A percentile compares a stretch with the other conserved stretches of the same genome.
These are phyloP conservation scores for Yamadazyma paraphyllophila DNA, from an alignment of 805 yeast species.

Conservation along the genomic window DNA sequence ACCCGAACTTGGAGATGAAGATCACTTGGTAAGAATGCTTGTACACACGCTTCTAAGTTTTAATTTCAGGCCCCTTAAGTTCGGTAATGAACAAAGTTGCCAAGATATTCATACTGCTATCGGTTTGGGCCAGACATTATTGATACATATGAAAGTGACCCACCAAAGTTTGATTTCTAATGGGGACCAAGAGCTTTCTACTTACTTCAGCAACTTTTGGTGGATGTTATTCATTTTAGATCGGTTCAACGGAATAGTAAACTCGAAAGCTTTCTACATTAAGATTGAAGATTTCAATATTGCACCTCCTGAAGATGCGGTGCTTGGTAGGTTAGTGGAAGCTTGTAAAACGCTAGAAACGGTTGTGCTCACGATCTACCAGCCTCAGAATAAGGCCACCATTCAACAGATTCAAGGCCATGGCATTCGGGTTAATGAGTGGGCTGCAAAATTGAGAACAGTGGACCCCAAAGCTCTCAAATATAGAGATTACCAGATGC, in stretches of 20 bases:
- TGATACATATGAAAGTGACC: conserved; percentile 9
- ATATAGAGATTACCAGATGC: background rate
- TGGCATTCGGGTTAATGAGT: background rate
- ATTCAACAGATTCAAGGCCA: background rate
- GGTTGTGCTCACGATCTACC: conserved; percentile 10
- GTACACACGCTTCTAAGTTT: conserved; percentile 24
- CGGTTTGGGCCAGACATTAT: conserved; percentile 8
- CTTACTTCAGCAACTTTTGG: conserved; percentile 26
- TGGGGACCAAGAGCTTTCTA: conserved; percentile 8
- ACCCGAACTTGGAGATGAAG: conserved; percentile 32
- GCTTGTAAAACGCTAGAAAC: conserved; percentile 3
- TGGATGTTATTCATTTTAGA: conserved; percentile 35
- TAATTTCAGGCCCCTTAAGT: conserved; percentile 24
- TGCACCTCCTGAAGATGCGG: conserved; percentile 5
- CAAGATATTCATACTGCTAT: conserved; percentile 30
- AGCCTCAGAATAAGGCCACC: conserved; percentile 6
- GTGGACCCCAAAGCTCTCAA: background rate
- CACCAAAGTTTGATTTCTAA: conserved; percentile 5
- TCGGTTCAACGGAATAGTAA: conserved; percentile 29
- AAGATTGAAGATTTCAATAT: conserved; percentile 30
- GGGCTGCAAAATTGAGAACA: background rate
- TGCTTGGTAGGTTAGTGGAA: background rate
- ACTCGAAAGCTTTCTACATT: conserved; percentile 26
- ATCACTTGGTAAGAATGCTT: conserved; percentile 20
- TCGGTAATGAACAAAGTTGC: conserved; percentile 29